These are phyloP conservation scores for Iris pallida DNA, from an alignment of 116 monocot genomes.

Conservation along the genomic window DNA sequence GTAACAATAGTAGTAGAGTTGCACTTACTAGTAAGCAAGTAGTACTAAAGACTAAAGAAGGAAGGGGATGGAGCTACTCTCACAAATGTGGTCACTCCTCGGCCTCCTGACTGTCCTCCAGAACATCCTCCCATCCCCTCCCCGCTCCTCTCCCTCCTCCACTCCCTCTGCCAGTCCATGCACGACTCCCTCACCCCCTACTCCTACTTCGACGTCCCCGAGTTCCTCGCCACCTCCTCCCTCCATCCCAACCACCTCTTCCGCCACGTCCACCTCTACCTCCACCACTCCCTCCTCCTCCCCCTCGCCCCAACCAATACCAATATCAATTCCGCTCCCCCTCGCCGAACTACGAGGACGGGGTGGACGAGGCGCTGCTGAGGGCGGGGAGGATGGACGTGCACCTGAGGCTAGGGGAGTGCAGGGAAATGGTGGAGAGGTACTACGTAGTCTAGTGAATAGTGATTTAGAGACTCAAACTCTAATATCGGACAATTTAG, in stretches of 20 bases:
- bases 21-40: too few relatives aligned
- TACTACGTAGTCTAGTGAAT: too few relatives aligned
- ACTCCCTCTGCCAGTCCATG: constrained; percentile 72
- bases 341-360: constrained; percentile 43
- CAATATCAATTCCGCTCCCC: constrained; percentile 36
- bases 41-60: too few relatives aligned
- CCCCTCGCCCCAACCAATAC: constrained; percentile 6
- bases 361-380: constrained; percentile 36
- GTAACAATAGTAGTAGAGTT: too few relatives aligned
- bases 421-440: constrained; percentile 21
- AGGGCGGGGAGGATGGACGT: constrained; percentile 54
- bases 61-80: constrained; percentile 73
- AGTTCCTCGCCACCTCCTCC: constrained; percentile 33
- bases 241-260: constrained; percentile 31
- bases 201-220: constrained; percentile 60
- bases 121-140: constrained; percentile 83
- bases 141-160: constrained; percentile 67
- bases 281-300: constrained; percentile 34
- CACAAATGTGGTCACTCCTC: constrained; percentile 87
- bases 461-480: too few relatives aligned
- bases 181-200: constrained; percentile 51
- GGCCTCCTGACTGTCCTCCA: constrained; percentile 83
- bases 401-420: constrained; percentile 34
- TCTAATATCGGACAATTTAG: too few relatives aligned
- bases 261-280: constrained; percentile 42